Conservation (phyloP, 2,329 filamentous ascomycete genomes). For the Nemania serpens region DNA sequence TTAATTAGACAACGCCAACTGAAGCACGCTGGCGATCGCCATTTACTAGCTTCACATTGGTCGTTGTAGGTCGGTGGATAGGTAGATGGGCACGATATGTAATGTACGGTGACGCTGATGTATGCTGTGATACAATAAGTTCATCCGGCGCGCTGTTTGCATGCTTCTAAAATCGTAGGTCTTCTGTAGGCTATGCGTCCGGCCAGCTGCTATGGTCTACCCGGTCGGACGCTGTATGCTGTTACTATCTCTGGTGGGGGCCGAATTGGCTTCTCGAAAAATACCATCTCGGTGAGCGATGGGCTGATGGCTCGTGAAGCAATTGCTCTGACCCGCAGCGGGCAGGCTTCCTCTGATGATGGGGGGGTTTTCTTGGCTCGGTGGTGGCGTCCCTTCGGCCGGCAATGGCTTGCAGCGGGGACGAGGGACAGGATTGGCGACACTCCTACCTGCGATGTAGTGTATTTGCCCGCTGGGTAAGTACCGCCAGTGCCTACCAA, state of each 20-base stretch:
- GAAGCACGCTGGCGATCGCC: not conserved
- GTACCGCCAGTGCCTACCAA: too few relatives aligned
- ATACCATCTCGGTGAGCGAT: constrained; percentile 23
- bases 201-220: not conserved
- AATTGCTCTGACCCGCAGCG: constrained; percentile 1
- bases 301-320: constrained; percentile 6
- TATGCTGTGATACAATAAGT: constrained; percentile 24
- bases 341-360: constrained; percentile 12
- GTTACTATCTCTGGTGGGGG: constrained; percentile 1
- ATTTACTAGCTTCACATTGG: not conserved
- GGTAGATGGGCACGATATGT: too few relatives aligned
- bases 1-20: constrained; percentile 39
- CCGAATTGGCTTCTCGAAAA: constrained; percentile 16
- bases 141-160: constrained; percentile 18
- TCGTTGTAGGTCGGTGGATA: not conserved
- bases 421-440: constrained; percentile 7
- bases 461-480: too few relatives aligned
- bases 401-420: constrained; percentile 9
- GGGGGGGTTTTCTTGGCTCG: constrained; percentile 6
- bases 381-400: constrained; percentile 16
- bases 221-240: not conserved
- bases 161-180: constrained; percentile 4
- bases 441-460: not conserved
- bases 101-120: too few relatives aligned
- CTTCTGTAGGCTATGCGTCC: not conserved